Conservation (phyloP, 352 stramenopile species). For the Phytophthora palmivora region DNA sequence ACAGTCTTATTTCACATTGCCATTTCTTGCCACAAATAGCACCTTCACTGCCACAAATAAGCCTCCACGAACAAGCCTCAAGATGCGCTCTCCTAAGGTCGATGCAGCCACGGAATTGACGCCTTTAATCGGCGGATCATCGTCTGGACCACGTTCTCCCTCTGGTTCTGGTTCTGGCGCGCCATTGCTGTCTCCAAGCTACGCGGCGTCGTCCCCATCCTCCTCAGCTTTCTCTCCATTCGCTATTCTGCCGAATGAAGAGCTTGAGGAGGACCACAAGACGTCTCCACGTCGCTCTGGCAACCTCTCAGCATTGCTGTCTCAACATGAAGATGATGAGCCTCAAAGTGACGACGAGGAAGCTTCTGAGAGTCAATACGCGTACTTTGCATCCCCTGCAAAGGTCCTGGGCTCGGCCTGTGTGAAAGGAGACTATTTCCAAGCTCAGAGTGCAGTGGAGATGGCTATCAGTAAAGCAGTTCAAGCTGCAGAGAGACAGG, state of each 20-base stretch:
- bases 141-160: slow-evolving; percentile 2
- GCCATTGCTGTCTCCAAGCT: slow-evolving; percentile 50
- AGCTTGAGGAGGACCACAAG: slow-evolving; percentile 4
- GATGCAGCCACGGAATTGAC: slow-evolving; percentile 59
- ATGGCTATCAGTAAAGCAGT: slow-evolving; percentile 53
- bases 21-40: slow-evolving; percentile 12
- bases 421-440: slow-evolving; percentile 78
- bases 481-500: slow-evolving; percentile 32
- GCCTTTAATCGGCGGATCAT: slow-evolving; percentile 50
- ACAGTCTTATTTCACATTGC: neutral
- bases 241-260: slow-evolving; percentile 16
- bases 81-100: slow-evolving; percentile 27
- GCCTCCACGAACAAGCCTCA: neutral
- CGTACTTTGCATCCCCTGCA: slow-evolving; percentile 67
- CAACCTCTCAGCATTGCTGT: slow-evolving; percentile 28
- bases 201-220: slow-evolving; percentile 52
- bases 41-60: neutral
- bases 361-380: slow-evolving; percentile 38
- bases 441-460: slow-evolving; percentile 71
- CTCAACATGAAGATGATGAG: slow-evolving; percentile 25
- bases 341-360: slow-evolving; percentile 38
- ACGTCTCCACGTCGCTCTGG: slow-evolving; percentile 22
- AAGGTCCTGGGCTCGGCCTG: slow-evolving; percentile 76
- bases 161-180: slow-evolving; percentile 13
- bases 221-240: slow-evolving; percentile 55